Base-by-base conservation (phyloP, 2,329 filamentous ascomycete genomes). In the Fusarium lateritium region DNA sequence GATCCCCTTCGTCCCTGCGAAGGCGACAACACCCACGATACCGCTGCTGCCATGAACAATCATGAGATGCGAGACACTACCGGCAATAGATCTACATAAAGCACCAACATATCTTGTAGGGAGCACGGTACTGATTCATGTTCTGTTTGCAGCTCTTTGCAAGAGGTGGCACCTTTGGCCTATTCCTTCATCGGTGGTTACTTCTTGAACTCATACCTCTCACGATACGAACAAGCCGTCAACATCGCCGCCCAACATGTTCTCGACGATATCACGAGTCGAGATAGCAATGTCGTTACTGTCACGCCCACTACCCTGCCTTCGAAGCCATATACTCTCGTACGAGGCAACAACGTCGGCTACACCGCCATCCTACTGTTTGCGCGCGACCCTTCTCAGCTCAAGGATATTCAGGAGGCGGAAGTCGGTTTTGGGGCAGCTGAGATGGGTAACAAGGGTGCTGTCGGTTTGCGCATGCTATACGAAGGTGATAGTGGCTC, bases 381-480 rank as follows among this genome's bases (percentile, higher is more conserved):
- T 77, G 92, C 91, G 21, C 89, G 89, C 58, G 85, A 91, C 42
- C 83, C 86, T 0, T 79, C 85, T 10, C 83, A 86, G 24, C 83
- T 98, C 52, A 82, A 83, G 54, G 83, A 87, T 73, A 82, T 96
- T n/a, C 87, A 93, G 69, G 90, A 88, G n/a, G 93, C 92, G 3
- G 92, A 92, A 54, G 91, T 94, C 3, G 94, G 96, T 0, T 92
- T 98, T 49, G 96, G 96, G 1, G 79, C 94, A 2, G 91, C 90
- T 60, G 91, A 95, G 50, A 96, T 97, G 91, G 96, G 94, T 17
- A 98, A 98, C 79, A 99, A 99, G 80, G 96, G 95, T 31, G 95
- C 94, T 5, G 92, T 97, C 1, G 96, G 92, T 1, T 84, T 95
- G 64, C 86, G 94, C 34, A 80, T 96, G 43, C 85, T 88, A 15